Evolutionary conservation across 2,329 filamentous ascomycete genomes (phyloP), one percentile per base, ranked within the genome.

Genomic region (Venturia oleaginea): DNA sequence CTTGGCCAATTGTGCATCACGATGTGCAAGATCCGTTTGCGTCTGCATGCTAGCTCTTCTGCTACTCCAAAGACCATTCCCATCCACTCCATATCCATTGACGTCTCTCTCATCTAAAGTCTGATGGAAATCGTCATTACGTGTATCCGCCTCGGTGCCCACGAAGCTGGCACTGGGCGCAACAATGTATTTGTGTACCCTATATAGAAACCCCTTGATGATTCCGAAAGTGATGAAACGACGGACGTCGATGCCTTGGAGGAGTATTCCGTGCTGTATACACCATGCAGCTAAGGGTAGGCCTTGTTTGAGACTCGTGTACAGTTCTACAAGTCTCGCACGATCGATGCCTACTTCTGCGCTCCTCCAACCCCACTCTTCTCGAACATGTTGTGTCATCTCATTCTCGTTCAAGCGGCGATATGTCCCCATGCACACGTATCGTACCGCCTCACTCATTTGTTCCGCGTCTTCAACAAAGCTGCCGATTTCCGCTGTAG

Each of bases 161-260:
- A 34, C 57, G 1, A 48, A 11, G 3, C 27, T n/a, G 3, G 59
- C 54, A 38, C 54, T 64, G 10, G 37, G 34, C 17, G 83, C 84
- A 64, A 95, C 84, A 34, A 91, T 89, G 73, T 95, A 95, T 74
- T 94, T 95, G 77, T 97, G 91, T 48, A 97, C 88, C 40, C 94
- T 86, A 75, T 97, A 97, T 30, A 99, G 78, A 69, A 95, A 90
- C 19, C 93, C 92, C 77, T 97, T 97, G 74, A 97, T 96, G 66
- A 97, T 84, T 65, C 93, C 94, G 71, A 97, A 99, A 66, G 96
- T 95, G 67, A 97, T 91, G 67, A 99, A 87, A 34, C 94, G 87
- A 15, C 94, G 86, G 64, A 97, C 86, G 74, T 99, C 94, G 65
- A 99, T 86, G 71, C 88, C 87, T 15, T 83, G 80, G 10, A 97